phyloP scores from a whole-genome alignment of 1,284 basidiomycete genomes.

The Ustilago cynodontis region DNA sequence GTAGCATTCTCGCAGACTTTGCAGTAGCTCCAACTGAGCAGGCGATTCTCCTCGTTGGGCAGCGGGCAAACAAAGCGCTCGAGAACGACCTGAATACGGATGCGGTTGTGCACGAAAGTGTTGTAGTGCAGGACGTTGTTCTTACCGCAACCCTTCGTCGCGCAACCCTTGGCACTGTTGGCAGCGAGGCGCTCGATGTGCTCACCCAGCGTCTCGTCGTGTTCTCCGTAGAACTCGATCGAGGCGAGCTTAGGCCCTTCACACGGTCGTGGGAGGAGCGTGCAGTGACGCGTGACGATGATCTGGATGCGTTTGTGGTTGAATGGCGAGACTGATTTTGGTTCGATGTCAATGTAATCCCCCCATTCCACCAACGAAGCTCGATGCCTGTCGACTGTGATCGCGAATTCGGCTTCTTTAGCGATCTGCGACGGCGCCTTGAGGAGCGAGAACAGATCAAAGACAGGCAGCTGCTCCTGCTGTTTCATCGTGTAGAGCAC shows the following conservation, averaged over 20 bases:
- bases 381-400: conserved; percentile 48
- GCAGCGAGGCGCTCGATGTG: conserved; percentile 85
- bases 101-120: conserved; percentile 89
- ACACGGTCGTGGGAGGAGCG: conserved; percentile 73
- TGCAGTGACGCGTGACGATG: conserved; percentile 81
- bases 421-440: conserved; percentile 47
- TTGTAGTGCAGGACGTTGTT: conserved; percentile 86
- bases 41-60: conserved; percentile 75
- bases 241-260: conserved; percentile 75
- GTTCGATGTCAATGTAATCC: conserved; percentile 44
- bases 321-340: conserved; percentile 81
- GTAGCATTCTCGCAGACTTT: conserved; percentile 74
- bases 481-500: conserved; percentile 30
- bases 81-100: conserved; percentile 79
- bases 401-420: conserved; percentile 45
- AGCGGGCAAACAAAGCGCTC: conserved; percentile 69
- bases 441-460: conserved; percentile 46
- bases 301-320: conserved; percentile 90
- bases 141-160: conserved; percentile 84
- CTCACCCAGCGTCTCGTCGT: conserved; percentile 90
- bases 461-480: conserved; percentile 24
- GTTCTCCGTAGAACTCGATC: conserved; percentile 90
- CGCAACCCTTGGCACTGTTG: conserved; percentile 79
- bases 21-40: conserved; percentile 94
- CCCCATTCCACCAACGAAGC: conserved; percentile 50